Conservation (phyloP, 208 protist genomes). For the Trypanosoma vivax region DNA sequence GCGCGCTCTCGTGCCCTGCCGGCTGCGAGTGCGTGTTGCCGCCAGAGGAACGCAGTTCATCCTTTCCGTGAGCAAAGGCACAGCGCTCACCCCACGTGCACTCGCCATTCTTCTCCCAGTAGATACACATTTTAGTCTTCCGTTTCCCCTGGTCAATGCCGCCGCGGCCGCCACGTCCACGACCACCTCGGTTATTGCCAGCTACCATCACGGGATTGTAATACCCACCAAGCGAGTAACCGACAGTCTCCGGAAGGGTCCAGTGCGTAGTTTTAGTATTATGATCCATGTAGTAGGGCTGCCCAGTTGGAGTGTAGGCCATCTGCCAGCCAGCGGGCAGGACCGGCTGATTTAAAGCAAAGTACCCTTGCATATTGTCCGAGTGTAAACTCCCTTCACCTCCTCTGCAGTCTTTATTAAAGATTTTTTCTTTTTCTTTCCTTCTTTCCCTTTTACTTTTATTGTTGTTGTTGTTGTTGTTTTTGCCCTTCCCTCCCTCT, state of each 20-base stretch:
- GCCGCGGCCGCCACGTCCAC: slow-evolving; percentile 27
- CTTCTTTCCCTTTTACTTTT: background rate
- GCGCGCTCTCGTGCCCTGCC: background rate
- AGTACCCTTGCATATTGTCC: slow-evolving; percentile 57
- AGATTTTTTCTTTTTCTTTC: slow-evolving; percentile 6
- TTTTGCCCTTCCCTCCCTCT: background rate
- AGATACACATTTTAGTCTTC: slow-evolving; percentile 86
- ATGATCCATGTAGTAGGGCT: slow-evolving; percentile 82
- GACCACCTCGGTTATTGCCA: slow-evolving; percentile 20
- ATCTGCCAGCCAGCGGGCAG: slow-evolving; percentile 77
- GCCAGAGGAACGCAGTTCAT: slow-evolving; percentile 34
- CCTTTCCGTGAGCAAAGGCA: slow-evolving; percentile 76
- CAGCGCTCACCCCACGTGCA: slow-evolving; percentile 81
- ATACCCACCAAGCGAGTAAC: slow-evolving; percentile 18
- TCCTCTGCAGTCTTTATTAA: slow-evolving; percentile 5
- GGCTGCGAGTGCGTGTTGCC: slow-evolving; percentile 3
- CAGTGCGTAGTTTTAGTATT: slow-evolving; percentile 85
- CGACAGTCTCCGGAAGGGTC: slow-evolving; percentile 43
- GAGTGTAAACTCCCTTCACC: background rate
- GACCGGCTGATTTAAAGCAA: slow-evolving; percentile 31
- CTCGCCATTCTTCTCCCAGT: slow-evolving; percentile 76
- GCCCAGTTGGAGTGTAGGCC: slow-evolving; percentile 58
- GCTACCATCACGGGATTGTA: slow-evolving; percentile 20
- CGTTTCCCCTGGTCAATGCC: slow-evolving; percentile 72
- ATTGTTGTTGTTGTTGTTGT: slow-evolving; percentile 3